Evolutionary conservation across 2,329 filamentous ascomycete genomes (phyloP).

Genomic region (Teratosphaeriaceae sp.): DNA sequence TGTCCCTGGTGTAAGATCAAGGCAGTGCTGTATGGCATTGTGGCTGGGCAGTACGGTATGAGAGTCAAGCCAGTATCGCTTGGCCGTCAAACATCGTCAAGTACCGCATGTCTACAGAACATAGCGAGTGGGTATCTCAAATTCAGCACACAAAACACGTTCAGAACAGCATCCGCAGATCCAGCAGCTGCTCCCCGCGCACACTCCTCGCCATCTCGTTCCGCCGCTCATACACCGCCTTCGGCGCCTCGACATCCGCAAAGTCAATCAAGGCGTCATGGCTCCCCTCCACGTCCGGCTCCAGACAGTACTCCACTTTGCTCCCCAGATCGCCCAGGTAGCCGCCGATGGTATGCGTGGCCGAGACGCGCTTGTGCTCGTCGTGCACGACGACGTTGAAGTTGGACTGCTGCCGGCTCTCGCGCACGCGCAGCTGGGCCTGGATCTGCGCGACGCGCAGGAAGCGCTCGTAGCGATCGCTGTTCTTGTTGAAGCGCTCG

Average conservation of each 20-base stretch:
- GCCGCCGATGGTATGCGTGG: slow-evolving; percentile 51
- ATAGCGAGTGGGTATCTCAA: slow-evolving; percentile 10
- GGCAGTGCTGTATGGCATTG: too few relatives aligned
- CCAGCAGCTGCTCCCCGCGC: slow-evolving; percentile 10
- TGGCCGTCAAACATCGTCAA: too few relatives aligned
- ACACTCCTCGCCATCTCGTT: slow-evolving; percentile 11
- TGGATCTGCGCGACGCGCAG: slow-evolving; percentile 48
- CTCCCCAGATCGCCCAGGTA: slow-evolving; percentile 58
- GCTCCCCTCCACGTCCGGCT: slow-evolving; percentile 41
- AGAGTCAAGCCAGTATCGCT: too few relatives aligned
- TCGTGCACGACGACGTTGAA: slow-evolving; percentile 54
- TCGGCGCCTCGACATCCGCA: slow-evolving; percentile 14
- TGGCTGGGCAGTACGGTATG: too few relatives aligned
- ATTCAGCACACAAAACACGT: not conserved
- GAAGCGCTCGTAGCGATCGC: slow-evolving; percentile 15
- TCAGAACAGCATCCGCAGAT: slow-evolving; percentile 11
- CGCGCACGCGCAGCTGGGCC: slow-evolving; percentile 60
- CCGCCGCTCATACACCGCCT: slow-evolving; percentile 8
- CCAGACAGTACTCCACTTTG: slow-evolving; percentile 54
- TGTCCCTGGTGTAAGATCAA: too few relatives aligned
- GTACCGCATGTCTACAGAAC: too few relatives aligned
- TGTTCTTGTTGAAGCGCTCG: slow-evolving; percentile 8
- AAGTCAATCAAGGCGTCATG: slow-evolving; percentile 16
- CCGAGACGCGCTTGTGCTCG: slow-evolving; percentile 40
- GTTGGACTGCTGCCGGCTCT: slow-evolving; percentile 47